These are phyloP conservation scores for Jatropha curcas DNA, from an alignment of 345 rosid genomes.

Conservation along the genomic window DNA sequence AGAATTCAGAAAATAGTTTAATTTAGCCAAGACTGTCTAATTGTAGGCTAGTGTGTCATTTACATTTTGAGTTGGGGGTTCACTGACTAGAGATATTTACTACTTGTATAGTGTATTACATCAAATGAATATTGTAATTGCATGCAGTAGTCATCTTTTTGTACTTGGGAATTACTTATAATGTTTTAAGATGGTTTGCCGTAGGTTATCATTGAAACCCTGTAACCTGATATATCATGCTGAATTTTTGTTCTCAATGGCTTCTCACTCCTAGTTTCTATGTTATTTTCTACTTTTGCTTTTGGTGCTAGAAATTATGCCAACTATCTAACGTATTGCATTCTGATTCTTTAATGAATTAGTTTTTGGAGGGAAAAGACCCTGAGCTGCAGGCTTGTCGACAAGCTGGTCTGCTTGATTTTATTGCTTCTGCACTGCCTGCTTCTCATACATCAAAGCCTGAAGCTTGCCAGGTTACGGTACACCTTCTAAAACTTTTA, in stretches of 20 bases:
- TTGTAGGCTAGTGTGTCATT: background rate
- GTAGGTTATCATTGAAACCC: background rate
- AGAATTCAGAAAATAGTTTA: background rate
- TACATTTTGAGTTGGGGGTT: background rate
- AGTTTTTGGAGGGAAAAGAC: constrained; percentile 79
- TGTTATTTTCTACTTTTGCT: background rate
- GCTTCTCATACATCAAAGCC: constrained; percentile 81
- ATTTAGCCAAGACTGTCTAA: background rate
- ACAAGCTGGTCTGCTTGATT: constrained; percentile 78
- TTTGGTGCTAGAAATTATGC: background rate
- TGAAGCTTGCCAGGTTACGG: constrained; percentile 73
- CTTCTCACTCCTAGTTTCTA: background rate
- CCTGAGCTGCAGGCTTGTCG: constrained; percentile 74
- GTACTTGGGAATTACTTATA: background rate
- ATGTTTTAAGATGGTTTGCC: background rate
- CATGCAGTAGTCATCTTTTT: background rate
- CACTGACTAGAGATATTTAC: background rate
- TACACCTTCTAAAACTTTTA: constrained; percentile 68
- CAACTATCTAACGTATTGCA: constrained; percentile 15
- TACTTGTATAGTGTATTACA: background rate
- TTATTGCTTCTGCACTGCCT: constrained; percentile 74
- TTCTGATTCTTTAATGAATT: constrained; percentile 21
- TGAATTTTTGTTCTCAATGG: background rate
- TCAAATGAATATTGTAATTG: background rate
- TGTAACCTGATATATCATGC: background rate